Conservation (phyloP, 2,329 filamentous ascomycete genomes). For the Diplodia seriata region DNA sequence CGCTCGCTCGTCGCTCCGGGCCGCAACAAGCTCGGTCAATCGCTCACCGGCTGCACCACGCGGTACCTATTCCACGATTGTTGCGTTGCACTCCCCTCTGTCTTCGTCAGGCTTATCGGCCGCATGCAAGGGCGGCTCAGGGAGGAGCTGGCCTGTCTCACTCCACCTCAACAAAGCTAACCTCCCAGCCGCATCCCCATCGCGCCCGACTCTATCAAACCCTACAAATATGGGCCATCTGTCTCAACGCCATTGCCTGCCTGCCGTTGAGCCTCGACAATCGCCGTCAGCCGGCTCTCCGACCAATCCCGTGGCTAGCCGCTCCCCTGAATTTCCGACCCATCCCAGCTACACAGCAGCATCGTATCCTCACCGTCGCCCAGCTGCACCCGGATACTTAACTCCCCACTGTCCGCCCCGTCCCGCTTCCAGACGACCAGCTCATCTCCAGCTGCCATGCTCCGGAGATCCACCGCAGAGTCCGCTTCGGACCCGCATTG, state of each 20-base stretch:
- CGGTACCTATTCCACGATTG: not conserved
- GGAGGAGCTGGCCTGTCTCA: not conserved
- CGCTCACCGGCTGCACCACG: not conserved
- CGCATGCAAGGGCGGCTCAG: conserved; percentile 14
- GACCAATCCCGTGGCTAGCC: not conserved
- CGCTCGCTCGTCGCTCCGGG: not conserved
- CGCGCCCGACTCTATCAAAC: not conserved
- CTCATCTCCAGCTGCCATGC: not conserved
- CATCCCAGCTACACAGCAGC: not conserved
- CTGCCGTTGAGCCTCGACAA: conserved; percentile 11
- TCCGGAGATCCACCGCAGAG: not conserved
- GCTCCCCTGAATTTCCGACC: not conserved
- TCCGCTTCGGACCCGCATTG: not conserved
- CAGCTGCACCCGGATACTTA: not conserved
- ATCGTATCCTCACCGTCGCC: not conserved
- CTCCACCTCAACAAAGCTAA: conserved; percentile 21
- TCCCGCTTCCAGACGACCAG: not conserved
- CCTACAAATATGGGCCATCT: conserved; percentile 14
- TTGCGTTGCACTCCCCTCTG: not conserved
- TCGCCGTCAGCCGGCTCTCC: conserved; percentile 2
- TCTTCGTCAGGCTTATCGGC: conserved; percentile 7
- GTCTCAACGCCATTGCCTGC: conserved; percentile 9
- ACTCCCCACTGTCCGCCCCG: not conserved
- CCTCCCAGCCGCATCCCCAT: not conserved
- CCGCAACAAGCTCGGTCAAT: conserved; percentile 9